phyloP scores from a whole-genome alignment of 2,329 filamentous ascomycete genomes.

The Fusarium tricinctum region DNA sequence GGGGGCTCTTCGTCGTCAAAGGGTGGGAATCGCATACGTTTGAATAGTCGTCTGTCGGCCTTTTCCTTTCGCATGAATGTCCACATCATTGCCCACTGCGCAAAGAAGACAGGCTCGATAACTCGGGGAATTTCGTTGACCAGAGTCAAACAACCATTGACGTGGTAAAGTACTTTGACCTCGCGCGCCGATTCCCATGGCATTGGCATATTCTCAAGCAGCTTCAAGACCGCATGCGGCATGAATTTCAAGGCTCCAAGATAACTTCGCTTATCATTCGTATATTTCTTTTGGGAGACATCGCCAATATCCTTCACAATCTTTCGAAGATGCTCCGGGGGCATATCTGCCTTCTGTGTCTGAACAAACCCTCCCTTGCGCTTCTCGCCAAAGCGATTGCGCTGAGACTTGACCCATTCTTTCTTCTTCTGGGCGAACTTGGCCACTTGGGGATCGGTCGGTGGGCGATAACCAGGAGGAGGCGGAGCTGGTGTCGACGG shows the following conservation, averaged over 20 bases:
- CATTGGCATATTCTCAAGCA: constrained; percentile 99
- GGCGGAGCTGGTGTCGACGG: constrained; percentile 75
- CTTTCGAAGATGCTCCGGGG: constrained; percentile 96
- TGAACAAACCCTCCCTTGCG: constrained; percentile 96
- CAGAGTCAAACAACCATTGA: constrained; percentile 95
- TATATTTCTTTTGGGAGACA: constrained; percentile 99
- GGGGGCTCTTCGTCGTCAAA: constrained; percentile 99
- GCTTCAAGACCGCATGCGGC: constrained; percentile 97
- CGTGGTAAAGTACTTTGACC: constrained; percentile 98
- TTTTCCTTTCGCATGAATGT: constrained; percentile 98
- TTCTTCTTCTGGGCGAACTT: constrained; percentile 99
- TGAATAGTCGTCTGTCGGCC: constrained; percentile 94
- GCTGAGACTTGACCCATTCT: constrained; percentile 94
- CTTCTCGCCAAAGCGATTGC: constrained; percentile 96
- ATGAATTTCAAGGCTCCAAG: constrained; percentile 98
- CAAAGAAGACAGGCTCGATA: constrained; percentile 97
- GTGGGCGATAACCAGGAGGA: constrained; percentile 86
- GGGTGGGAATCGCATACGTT: constrained; percentile 98
- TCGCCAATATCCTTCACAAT: constrained; percentile 99
- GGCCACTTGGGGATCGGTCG: constrained; percentile 84
- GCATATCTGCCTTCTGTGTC: constrained; percentile 98
- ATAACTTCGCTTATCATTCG: constrained; percentile 97
- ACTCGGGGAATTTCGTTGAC: constrained; percentile 98
- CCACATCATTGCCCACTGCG: constrained; percentile 99
- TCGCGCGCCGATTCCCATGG: constrained; percentile 97